These are phyloP conservation scores for Neurospora sp. DNA, from an alignment of 495 filamentous ascomycete species.

Conservation along the genomic window DNA sequence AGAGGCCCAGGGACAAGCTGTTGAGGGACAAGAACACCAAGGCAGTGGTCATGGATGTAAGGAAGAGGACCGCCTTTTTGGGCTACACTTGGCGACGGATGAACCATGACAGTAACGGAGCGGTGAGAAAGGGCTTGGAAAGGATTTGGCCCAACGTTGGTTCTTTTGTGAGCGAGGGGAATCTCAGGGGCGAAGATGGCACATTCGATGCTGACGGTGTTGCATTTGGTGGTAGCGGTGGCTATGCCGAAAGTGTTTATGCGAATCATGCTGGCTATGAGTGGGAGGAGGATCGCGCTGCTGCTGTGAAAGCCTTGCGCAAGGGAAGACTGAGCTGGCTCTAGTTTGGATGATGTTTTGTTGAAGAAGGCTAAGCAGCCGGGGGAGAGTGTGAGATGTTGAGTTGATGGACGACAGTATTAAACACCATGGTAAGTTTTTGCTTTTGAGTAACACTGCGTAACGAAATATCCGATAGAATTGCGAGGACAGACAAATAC, in stretches of 20 bases:
- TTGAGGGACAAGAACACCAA: slow-evolving; percentile 59
- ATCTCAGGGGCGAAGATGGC: background rate
- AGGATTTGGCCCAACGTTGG: background rate
- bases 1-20: slow-evolving; percentile 67
- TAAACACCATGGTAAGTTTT: background rate
- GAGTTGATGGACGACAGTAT: background rate
- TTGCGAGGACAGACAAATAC: background rate
- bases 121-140: background rate
- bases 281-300: background rate
- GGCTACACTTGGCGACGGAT: slow-evolving; percentile 74
- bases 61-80: slow-evolving; percentile 71
- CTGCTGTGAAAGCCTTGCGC: background rate
- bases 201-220: background rate
- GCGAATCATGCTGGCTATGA: background rate
- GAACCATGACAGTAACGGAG: slow-evolving; percentile 6
- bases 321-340: slow-evolving; percentile 6
- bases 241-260: background rate
- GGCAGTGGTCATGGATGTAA: slow-evolving; percentile 57
- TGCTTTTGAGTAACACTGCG: background rate
- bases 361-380: background rate
- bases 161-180: background rate
- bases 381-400: background rate
- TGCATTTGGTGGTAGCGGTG: background rate
- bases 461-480: background rate
- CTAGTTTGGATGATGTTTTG: background rate